phyloP scores from a whole-genome alignment of 306 rosid species.

The Oxytropis ochrocephala region DNA sequence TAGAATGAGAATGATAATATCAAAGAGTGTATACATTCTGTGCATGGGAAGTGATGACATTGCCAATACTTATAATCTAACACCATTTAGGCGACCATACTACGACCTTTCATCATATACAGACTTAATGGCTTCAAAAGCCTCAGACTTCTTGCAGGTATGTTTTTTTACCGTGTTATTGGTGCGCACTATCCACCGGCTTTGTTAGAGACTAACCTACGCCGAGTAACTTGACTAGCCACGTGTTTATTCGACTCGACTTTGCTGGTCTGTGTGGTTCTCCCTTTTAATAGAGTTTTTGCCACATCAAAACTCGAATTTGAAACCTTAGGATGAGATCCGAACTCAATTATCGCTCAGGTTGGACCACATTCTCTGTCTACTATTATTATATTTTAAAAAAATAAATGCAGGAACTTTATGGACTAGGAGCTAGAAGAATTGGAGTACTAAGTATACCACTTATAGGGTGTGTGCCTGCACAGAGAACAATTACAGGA shows the following conservation, averaged over 20 bases:
- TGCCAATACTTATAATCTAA: constrained; percentile 43
- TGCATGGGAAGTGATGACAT: constrained; percentile 60
- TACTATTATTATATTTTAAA: background rate
- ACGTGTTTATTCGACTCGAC: no score
- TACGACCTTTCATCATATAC: constrained; percentile 51
- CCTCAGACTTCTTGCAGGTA: constrained; percentile 51
- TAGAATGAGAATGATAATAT: constrained; percentile 22
- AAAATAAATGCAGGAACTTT: constrained; percentile 39
- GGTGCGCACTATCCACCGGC: no score
- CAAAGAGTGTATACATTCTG: constrained; percentile 49
- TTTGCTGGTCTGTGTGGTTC: no score
- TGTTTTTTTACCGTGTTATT: no score
- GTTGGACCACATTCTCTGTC: no score
- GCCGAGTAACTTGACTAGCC: no score
- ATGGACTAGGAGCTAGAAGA: constrained; percentile 58
- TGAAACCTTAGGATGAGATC: no score
- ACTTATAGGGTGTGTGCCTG: constrained; percentile 63
- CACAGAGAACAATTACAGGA: constrained; percentile 54
- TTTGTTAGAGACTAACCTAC: no score
- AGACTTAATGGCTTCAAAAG: constrained; percentile 44
- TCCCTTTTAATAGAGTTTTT: no score
- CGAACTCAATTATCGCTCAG: no score
- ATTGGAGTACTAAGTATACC: constrained; percentile 50
- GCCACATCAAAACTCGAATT: no score
- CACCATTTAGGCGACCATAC: constrained; percentile 29